These are phyloP conservation scores for Fraxinus cuspidata DNA, from an alignment of 257 asterid genomes.

Conservation along the genomic window DNA sequence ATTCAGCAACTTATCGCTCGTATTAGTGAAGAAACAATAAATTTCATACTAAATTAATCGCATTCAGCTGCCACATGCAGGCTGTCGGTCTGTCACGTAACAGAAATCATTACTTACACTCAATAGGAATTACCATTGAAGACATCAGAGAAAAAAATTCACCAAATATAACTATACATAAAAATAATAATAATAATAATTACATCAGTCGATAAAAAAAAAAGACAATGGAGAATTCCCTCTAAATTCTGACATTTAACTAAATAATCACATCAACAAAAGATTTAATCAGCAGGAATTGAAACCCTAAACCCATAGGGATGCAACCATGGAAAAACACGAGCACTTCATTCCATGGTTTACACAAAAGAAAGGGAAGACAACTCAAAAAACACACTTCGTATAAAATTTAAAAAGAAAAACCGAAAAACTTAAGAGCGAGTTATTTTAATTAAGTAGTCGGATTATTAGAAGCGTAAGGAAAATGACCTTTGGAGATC, in stretches of 20 bases:
- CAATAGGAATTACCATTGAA: background rate
- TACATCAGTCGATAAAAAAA: background rate
- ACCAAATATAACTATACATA: background rate
- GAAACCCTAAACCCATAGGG: slow-evolving; percentile 57
- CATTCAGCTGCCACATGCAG: background rate
- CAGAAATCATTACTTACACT: background rate
- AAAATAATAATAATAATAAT: background rate
- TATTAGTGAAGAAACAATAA: background rate
- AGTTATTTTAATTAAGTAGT: background rate
- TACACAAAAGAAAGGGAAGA: background rate
- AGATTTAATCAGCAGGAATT: background rate
- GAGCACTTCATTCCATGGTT: slow-evolving; percentile 38
- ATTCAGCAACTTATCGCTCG: slow-evolving; percentile 1
- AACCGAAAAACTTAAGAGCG: background rate
- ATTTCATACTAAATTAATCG: slow-evolving; percentile 14
- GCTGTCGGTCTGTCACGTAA: background rate
- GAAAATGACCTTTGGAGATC: slow-evolving; percentile 51
- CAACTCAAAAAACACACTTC: background rate
- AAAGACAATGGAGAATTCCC: background rate
- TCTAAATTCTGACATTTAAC: background rate
- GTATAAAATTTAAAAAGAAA: background rate
- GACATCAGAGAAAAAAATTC: background rate
- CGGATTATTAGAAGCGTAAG: background rate
- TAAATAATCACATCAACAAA: background rate
- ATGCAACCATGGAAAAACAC: slow-evolving; percentile 17